These are phyloP conservation scores for Mycena epipterygia DNA, from an alignment of 768 basidiomycete species.

Conservation along the genomic window DNA sequence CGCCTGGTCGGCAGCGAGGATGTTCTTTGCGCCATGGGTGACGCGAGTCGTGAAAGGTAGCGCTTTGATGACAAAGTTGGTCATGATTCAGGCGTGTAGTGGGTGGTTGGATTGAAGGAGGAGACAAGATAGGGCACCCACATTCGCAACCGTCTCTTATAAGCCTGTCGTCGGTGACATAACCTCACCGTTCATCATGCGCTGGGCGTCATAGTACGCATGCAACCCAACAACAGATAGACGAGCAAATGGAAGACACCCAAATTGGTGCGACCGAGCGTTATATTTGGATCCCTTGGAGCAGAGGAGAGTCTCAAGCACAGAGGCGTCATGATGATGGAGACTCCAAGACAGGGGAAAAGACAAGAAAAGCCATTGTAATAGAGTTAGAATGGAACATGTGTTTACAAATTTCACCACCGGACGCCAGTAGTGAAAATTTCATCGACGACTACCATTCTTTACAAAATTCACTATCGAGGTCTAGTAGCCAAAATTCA, in stretches of 20 bases:
- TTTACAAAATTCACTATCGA: too few species aligned
- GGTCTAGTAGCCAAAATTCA: too few species aligned
- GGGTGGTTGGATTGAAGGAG: neutral
- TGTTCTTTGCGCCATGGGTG: conserved; percentile 57
- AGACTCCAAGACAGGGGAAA: too few species aligned
- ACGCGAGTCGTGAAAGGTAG: conserved; percentile 63
- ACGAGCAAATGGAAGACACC: neutral
- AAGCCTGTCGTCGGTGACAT: neutral
- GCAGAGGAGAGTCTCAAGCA: neutral
- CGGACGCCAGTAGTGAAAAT: too few species aligned
- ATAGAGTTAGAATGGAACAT: too few species aligned
- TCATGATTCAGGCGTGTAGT: conserved; percentile 44
- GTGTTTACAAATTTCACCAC: too few species aligned
- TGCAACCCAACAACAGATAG: neutral
- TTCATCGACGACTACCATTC: too few species aligned
- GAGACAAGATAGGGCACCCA: neutral
- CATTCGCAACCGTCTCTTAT: neutral
- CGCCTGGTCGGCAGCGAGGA: conserved; percentile 66
- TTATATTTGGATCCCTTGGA: neutral
- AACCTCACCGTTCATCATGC: conserved; percentile 2
- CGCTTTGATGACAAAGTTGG: conserved; percentile 50
- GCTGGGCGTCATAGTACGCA: neutral
- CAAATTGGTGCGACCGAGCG: neutral
- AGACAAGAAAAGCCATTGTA: too few species aligned
- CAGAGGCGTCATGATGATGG: too few species aligned